A percentile compares a stretch with the other conserved stretches of the same genome.
phyloP scores from a whole-genome alignment of 441 rosid genomes.

The Aquilaria agallochum region DNA sequence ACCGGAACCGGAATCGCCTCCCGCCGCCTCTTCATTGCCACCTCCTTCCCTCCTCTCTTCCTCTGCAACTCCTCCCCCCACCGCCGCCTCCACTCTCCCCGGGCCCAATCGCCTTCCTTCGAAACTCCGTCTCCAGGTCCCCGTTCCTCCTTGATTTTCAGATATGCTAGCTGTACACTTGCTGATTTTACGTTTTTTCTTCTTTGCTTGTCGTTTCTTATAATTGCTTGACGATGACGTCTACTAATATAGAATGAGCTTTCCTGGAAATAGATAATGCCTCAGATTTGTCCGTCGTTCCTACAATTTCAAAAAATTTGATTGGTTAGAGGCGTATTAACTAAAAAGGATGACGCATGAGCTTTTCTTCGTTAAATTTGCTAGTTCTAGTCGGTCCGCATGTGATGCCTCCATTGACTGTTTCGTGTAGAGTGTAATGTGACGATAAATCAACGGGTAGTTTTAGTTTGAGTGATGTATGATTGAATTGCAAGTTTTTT shows the following conservation, averaged over 20 bases:
- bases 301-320: not conserved
- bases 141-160: not conserved
- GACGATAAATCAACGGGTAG: too few species aligned
- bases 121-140: conserved; percentile 47
- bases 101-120: conserved; percentile 23
- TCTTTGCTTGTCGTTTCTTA: not conserved
- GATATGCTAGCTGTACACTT: not conserved
- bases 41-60: conserved; percentile 30
- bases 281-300: too few species aligned
- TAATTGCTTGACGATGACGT: not conserved
- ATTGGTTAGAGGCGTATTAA: not conserved
- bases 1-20: conserved; percentile 25
- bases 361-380: not conserved
- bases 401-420: not conserved
- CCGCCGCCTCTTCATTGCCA: conserved; percentile 31
- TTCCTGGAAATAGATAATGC: too few species aligned
- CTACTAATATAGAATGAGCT: not conserved
- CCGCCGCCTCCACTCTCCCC: conserved; percentile 30
- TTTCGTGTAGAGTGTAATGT: too few species aligned
- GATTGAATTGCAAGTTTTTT: not conserved
- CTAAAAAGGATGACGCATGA: not conserved
- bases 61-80: conserved; percentile 26
- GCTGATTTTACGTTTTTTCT: not conserved
- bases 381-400: not conserved
- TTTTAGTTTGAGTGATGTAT: not conserved